Evolutionary conservation across 371 early-diverging fungal genomes (phyloP), one percentile per base, ranked within the genome.

Genomic region (Mucor plumbeus): DNA sequence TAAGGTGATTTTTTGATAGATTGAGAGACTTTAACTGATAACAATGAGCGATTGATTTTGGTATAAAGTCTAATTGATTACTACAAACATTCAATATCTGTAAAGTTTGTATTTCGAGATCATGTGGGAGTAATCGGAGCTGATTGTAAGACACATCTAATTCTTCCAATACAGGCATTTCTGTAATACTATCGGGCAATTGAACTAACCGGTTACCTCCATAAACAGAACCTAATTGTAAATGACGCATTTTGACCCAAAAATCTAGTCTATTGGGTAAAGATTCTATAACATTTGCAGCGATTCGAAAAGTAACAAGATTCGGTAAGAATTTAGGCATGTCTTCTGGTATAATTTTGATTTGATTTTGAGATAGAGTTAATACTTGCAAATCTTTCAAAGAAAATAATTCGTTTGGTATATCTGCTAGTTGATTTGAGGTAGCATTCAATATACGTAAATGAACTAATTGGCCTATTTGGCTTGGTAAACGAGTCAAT

Each of bases 211-310:
- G 70, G 55, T 89, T 89, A 17, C 89, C 89, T 7, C 89, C 89
- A 63, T 77, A 85, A 19, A 86, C 85, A 15, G 87, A 85, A 2
- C 89, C 89, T 43, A 89, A 71, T 55, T 82, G 84, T n/a, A 89
- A 64, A 15, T 83, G 81, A 43, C 83, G 81, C 58, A 90, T 80
- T 47, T 76, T 68, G 9, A 26, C 57, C 84, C 84, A 84, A 10
- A 68, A 50, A 39, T 74, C 61, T 15, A 90, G 53, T 15, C 75
- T 65, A 1, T 69, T 44, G 5, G 89, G 86, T 14, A 91, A 60
- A 10, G 64, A 57, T 3, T 71, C 54, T 63, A 91, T 87, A 38
- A 63, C 43, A 70, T 90, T 90, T 31, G 79, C 82, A 56, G 84
- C 76, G 8, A 87, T 70, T 1, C 80, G 77, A 9, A 89, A 73